Percentiles rank a stretch among this genome's conserved stretches.
Evolutionary conservation across 140 eudicot genomes (phyloP).

Genomic region (Flaveria floridana): DNA sequence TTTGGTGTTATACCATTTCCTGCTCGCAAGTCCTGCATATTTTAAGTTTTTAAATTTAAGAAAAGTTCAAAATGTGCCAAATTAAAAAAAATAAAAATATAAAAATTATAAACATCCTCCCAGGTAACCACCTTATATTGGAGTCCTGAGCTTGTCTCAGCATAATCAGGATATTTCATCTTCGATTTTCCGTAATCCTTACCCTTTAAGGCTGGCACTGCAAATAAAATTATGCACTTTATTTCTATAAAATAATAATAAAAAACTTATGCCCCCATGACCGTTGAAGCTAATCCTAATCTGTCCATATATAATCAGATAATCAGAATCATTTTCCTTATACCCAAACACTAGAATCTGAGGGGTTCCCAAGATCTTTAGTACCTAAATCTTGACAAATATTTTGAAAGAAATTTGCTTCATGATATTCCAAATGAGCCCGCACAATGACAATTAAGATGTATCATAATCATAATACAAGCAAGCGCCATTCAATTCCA

Average conservation of each 20-base stretch:
- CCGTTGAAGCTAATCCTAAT: neutral
- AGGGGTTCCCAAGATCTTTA: neutral
- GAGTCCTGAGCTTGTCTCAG: slow-evolving; percentile 87
- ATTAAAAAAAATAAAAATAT: slow-evolving; percentile 21
- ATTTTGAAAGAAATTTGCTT: neutral
- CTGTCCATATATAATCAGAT: neutral
- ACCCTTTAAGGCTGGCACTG: slow-evolving; percentile 97
- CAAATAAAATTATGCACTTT: slow-evolving; percentile 25
- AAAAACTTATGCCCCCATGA: neutral
- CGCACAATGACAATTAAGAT: neutral
- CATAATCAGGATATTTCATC: slow-evolving; percentile 95
- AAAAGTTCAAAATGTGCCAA: neutral
- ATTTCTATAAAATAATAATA: neutral
- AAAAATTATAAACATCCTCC: slow-evolving; percentile 22
- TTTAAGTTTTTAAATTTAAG: slow-evolving; percentile 26
- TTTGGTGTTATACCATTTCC: slow-evolving; percentile 81
- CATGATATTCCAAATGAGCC: neutral
- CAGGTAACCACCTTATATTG: slow-evolving; percentile 73
- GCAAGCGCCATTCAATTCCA: neutral
- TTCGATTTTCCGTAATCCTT: slow-evolving; percentile 96
- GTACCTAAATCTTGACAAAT: neutral
- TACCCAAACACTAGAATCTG: neutral
- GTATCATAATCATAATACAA: neutral
- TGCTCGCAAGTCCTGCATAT: slow-evolving; percentile 73
- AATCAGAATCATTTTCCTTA: neutral